phyloP scores from a whole-genome alignment of 2,329 filamentous ascomycete species.

The Apiospora kogelbergensis region DNA sequence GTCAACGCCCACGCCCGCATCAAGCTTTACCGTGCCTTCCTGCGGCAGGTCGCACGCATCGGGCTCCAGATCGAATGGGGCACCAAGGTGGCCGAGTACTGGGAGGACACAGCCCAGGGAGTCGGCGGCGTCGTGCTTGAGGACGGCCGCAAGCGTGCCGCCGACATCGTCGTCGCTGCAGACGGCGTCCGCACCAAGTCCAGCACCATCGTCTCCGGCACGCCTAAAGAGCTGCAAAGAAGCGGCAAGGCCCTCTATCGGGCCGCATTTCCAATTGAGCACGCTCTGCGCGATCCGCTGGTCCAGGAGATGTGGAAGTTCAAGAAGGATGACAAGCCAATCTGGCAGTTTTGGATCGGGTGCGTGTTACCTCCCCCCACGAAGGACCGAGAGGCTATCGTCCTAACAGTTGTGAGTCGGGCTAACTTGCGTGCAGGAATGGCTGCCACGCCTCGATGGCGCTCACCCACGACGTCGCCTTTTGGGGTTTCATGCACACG shows the following conservation, averaged over 20 bases:
- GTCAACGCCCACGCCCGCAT: neutral
- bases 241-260: conserved; percentile 26
- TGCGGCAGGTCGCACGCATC: neutral
- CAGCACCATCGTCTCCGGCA: conserved; percentile 20
- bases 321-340: neutral
- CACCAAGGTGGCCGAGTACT: conserved; percentile 13
- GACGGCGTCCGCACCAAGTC: conserved; percentile 31
- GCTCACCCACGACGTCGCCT: conserved; percentile 9
- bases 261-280: conserved; percentile 18
- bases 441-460: conserved; percentile 7
- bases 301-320: neutral
- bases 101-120: neutral
- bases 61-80: conserved; percentile 9
- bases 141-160: conserved; percentile 19
- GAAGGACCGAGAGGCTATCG: no score
- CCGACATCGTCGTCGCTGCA: conserved; percentile 30
- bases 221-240: conserved; percentile 20
- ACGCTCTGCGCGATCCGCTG: neutral
- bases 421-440: neutral
- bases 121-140: neutral
- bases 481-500: conserved; percentile 9
- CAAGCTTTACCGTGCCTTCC: neutral
- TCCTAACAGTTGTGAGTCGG: neutral
- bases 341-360: neutral
- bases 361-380: neutral